Evolutionary conservation across 257 asterid genomes (phyloP), one percentile per base, ranked within the genome.

Genomic region (Anisodus acutangulus): DNA sequence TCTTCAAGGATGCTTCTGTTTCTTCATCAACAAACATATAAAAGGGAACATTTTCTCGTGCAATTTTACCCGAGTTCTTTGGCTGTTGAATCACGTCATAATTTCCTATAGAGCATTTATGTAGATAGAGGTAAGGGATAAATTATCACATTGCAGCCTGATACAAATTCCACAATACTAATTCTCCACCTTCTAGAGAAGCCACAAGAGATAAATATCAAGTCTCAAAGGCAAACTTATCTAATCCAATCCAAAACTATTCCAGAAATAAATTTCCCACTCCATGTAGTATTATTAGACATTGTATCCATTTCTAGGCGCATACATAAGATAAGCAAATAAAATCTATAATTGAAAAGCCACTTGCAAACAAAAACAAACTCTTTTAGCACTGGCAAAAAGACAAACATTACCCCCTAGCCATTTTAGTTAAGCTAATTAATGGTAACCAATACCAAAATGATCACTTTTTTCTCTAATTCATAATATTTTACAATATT

Each of bases 11-110:
- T 17, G 89, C 85, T 90, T 93, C 97, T 22, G 99, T 97, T 89
- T 90, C 97, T 90, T 95, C 97, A 92, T 97, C 99, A 85, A 97
- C 87, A 86, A 97, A 92, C 99, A 93, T 95, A 87, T 89, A 95
- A 86, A 97, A 95, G 6, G 95, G 98, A 85, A 93, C 88, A 62
- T 89, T 90, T 82, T 78, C 84, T 84, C 87, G 86, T 53, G 98
- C 87, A 74, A 85, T 80, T 86, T 89, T 92, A 87, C 98, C 91
- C 76, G 92, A 84, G 83, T 91, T 91, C 83, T 43, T 90, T 59
- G 99, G 98, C 89, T 96, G 95, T 86, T 94, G 98, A 85, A 97
- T 90, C 82, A 92, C 85, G 76, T 97, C 99, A 88, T 95, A 93
- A 85, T 93, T 94, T 88, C 98, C 99, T 96, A 91, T 59, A 78